phyloP scores from a whole-genome alignment of 306 rosid genomes.

The Trifolium dubium region DNA sequence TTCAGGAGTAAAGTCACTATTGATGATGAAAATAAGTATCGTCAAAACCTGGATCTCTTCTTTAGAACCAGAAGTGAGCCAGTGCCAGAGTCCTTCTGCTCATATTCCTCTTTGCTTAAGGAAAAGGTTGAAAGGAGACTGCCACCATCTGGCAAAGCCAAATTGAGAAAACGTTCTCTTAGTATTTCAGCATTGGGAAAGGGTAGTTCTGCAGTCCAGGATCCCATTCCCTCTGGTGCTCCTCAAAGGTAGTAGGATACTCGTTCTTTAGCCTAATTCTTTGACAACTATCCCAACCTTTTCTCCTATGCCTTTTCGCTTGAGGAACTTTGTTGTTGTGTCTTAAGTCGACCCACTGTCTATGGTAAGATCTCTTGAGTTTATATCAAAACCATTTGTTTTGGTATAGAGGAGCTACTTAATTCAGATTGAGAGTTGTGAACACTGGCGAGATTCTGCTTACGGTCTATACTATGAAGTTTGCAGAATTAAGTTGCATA shows the following conservation, averaged over 20 bases:
- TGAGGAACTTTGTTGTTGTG: constrained; percentile 13
- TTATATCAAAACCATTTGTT: constrained; percentile 2
- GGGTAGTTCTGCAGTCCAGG: constrained; percentile 54
- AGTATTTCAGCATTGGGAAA: constrained; percentile 78
- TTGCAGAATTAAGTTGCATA: background rate
- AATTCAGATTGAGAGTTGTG: constrained; percentile 25
- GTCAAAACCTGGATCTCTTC: constrained; percentile 62
- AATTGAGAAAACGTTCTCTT: constrained; percentile 72
- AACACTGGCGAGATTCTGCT: constrained; percentile 30
- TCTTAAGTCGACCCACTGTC: constrained; percentile 26
- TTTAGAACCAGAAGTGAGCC: constrained; percentile 62
- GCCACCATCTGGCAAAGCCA: constrained; percentile 50
- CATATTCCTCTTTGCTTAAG: constrained; percentile 58
- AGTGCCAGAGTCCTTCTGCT: constrained; percentile 51
- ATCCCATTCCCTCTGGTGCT: constrained; percentile 71
- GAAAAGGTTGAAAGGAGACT: constrained; percentile 58
- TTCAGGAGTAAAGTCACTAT: constrained; percentile 40
- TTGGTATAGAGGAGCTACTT: constrained; percentile 17
- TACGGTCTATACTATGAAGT: constrained; percentile 5
- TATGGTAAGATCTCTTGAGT: constrained; percentile 33
- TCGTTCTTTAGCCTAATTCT: background rate
- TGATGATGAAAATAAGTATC: constrained; percentile 48
- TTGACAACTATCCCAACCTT: background rate
- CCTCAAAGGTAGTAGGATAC: constrained; percentile 56
- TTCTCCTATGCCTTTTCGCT: background rate